Conservation (phyloP, 1,139 yeast species). For the Geotrichum klebahnii region DNA sequence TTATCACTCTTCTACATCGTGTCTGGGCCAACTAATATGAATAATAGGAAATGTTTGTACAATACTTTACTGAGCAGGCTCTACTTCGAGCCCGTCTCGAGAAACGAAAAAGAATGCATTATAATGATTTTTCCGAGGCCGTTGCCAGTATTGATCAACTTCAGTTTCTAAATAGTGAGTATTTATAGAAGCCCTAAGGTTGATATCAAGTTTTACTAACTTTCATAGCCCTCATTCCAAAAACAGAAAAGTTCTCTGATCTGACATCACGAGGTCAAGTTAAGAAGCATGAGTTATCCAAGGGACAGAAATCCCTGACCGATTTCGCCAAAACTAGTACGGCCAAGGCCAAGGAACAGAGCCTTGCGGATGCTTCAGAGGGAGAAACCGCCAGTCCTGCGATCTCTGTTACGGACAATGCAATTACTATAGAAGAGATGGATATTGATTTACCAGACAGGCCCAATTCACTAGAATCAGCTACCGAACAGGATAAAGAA, state of each 20-base stretch:
- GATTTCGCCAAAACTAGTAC: constrained; percentile 16
- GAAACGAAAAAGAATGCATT: constrained; percentile 64
- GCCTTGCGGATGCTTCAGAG: neutral
- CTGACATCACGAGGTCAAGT: constrained; percentile 17
- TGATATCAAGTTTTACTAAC: neutral
- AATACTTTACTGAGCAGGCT: constrained; percentile 77
- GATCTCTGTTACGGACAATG: constrained; percentile 3
- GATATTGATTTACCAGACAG: constrained; percentile 9
- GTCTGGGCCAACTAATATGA: neutral
- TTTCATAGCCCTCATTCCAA: constrained; percentile 19
- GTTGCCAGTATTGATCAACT: constrained; percentile 64
- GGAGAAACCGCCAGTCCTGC: neutral
- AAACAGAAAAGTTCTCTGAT: constrained; percentile 19
- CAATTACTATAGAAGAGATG: constrained; percentile 9
- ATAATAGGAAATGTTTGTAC: constrained; percentile 63
- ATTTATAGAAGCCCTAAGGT: neutral
- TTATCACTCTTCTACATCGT: neutral
- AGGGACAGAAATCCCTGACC: constrained; percentile 16
- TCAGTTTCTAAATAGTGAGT: constrained; percentile 47
- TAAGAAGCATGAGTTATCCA: constrained; percentile 17
- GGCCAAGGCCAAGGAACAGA: constrained; percentile 8
- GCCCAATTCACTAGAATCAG: neutral
- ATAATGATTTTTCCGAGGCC: constrained; percentile 71
- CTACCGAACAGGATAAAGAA: neutral
- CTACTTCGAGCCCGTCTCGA: constrained; percentile 63